These are phyloP conservation scores for Fusarium tanahbumbuense DNA, from an alignment of 2,329 filamentous ascomycete genomes.

Conservation along the genomic window DNA sequence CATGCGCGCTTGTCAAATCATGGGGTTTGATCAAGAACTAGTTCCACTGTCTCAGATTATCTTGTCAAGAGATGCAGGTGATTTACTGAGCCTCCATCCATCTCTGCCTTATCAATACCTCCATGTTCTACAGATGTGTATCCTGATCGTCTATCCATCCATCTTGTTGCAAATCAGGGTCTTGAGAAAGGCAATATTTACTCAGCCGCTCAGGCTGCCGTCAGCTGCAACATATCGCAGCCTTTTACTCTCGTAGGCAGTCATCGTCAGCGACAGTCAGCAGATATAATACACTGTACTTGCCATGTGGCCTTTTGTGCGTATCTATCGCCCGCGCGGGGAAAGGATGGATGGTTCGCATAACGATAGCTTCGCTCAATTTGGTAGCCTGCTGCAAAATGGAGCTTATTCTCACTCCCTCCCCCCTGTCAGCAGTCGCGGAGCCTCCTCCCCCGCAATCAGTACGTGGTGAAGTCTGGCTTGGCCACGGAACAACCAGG, in stretches of 20 bases:
- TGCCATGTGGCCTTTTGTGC: slow-evolving; percentile 21
- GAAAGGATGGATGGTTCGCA: slow-evolving; percentile 25
- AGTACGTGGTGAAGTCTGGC: slow-evolving; percentile 33
- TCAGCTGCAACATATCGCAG: slow-evolving; percentile 29
- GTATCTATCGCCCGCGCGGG: slow-evolving; percentile 1
- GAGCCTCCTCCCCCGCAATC: slow-evolving; percentile 37
- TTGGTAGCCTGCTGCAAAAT: slow-evolving; percentile 3
- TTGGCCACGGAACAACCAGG: slow-evolving; percentile 6
- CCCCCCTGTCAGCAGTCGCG: slow-evolving; percentile 24
- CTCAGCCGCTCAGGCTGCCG: slow-evolving; percentile 4
- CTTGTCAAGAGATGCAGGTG: slow-evolving; percentile 30
- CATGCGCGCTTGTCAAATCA: slow-evolving; percentile 35
- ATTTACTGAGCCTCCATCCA: slow-evolving; percentile 21
- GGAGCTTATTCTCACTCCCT: slow-evolving; percentile 30
- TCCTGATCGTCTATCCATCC: neutral
- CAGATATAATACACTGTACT: neutral
- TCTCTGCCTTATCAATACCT: neutral
- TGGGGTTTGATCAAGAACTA: slow-evolving; percentile 32
- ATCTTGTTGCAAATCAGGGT: slow-evolving; percentile 22
- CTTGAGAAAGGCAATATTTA: slow-evolving; percentile 18
- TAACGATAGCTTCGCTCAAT: slow-evolving; percentile 19
- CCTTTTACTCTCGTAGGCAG: slow-evolving; percentile 7
- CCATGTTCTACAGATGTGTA: neutral
- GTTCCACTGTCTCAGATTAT: slow-evolving; percentile 25
- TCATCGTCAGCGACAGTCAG: slow-evolving; percentile 16